Conservation (phyloP, 495 filamentous ascomycete species). For the Aspergillus asperescens region DNA sequence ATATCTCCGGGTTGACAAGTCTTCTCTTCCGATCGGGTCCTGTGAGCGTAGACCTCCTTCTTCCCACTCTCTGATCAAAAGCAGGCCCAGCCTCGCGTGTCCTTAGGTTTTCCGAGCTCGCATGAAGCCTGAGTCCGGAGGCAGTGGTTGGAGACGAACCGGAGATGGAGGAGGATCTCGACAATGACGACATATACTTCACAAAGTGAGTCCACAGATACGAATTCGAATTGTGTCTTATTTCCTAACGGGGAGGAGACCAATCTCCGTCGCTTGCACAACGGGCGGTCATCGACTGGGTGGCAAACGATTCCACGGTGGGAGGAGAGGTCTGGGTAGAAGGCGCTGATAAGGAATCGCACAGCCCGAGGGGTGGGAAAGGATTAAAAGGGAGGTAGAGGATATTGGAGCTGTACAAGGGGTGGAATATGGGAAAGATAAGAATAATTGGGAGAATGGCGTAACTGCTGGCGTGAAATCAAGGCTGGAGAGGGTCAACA, state of each 20-base stretch:
- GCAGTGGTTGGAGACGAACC: slow-evolving; percentile 8
- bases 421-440: neutral
- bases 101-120: slow-evolving; percentile 15
- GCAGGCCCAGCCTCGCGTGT: slow-evolving; percentile 20
- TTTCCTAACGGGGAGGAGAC: slow-evolving; percentile 22
- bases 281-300: slow-evolving; percentile 30
- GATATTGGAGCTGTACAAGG: neutral
- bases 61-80: slow-evolving; percentile 16
- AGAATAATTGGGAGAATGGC: slow-evolving; percentile 4
- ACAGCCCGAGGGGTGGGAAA: neutral
- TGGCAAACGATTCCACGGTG: slow-evolving; percentile 23
- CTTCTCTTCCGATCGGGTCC: slow-evolving; percentile 38
- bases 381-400: neutral
- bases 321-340: neutral
- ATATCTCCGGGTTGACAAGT: slow-evolving; percentile 27
- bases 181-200: slow-evolving; percentile 23
- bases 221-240: neutral
- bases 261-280: slow-evolving; percentile 45
- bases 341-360: neutral
- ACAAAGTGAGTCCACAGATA: neutral
- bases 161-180: slow-evolving; percentile 20
- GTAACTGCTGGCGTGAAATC: neutral
- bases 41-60: slow-evolving; percentile 22
- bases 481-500: neutral
- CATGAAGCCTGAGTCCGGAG: slow-evolving; percentile 16